Conservation (phyloP, 2,329 filamentous ascomycete genomes). For the Colletotrichum chlorophyti region DNA sequence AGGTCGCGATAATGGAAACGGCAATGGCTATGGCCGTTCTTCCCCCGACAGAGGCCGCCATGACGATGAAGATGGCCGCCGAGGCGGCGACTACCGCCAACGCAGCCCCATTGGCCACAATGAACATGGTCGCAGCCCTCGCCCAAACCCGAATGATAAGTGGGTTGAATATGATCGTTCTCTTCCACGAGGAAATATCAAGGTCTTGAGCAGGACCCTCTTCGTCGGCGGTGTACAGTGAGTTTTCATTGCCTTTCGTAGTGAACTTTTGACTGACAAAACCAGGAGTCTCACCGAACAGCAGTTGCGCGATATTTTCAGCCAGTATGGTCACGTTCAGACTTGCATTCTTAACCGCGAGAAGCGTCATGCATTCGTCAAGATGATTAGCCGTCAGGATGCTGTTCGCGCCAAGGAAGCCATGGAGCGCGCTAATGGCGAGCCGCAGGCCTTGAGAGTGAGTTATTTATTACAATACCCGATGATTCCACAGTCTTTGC, state of each 20-base stretch:
- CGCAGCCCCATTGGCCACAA: constrained; percentile 78
- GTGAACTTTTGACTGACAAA: constrained; percentile 34
- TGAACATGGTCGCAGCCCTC: constrained; percentile 66
- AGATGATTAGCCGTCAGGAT: constrained; percentile 91
- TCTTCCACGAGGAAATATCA: constrained; percentile 80
- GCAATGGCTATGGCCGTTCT: constrained; percentile 76
- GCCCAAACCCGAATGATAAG: constrained; percentile 56
- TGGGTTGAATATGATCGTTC: constrained; percentile 81
- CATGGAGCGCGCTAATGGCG: constrained; percentile 78
- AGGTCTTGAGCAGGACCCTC: constrained; percentile 91
- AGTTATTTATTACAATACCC: too few relatives aligned
- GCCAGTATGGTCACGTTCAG: constrained; percentile 84
- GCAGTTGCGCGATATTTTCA: constrained; percentile 83
- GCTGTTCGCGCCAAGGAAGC: constrained; percentile 83
- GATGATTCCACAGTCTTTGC: too few relatives aligned
- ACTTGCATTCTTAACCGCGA: constrained; percentile 98
- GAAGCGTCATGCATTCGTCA: constrained; percentile 98
- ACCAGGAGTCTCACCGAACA: constrained; percentile 71
- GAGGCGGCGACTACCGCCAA: constrained; percentile 80
- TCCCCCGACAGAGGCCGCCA: constrained; percentile 67
- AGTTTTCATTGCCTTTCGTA: constrained; percentile 45
- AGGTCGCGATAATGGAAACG: constrained; percentile 71
- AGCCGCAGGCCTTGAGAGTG: too few relatives aligned
- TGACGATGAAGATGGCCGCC: constrained; percentile 59
- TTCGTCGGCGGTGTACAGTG: constrained; percentile 96